Percentiles rank a stretch among this genome's conserved stretches.
These are phyloP conservation scores for Pyrenochaeta sp. DNA, from an alignment of 2,329 filamentous ascomycete genomes.

Conservation along the genomic window DNA sequence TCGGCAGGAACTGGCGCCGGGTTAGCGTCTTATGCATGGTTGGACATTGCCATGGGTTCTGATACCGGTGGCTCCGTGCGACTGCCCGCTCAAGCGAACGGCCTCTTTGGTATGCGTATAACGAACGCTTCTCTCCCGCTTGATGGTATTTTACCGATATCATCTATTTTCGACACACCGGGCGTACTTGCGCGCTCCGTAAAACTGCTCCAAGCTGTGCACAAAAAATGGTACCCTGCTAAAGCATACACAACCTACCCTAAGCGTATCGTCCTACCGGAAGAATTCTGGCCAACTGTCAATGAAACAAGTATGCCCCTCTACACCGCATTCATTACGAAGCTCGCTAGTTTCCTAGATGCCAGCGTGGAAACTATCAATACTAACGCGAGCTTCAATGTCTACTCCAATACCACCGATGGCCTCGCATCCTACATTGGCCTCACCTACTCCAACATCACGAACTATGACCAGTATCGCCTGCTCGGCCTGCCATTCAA, in stretches of 20 bases:
- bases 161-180: conserved; percentile 22
- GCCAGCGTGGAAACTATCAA: conserved; percentile 10
- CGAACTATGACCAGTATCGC: conserved; percentile 20
- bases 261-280: conserved; percentile 12
- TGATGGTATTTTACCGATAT: conserved; percentile 18
- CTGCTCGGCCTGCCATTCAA: conserved; percentile 14
- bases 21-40: conserved; percentile 23
- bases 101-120: conserved; percentile 18
- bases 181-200: conserved; percentile 19
- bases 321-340: conserved; percentile 12
- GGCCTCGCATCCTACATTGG: conserved; percentile 19
- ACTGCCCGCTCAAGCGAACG: conserved; percentile 11
- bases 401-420: conserved; percentile 11
- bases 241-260: conserved; percentile 13
- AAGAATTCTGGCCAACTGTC: conserved; percentile 20
- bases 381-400: conserved; percentile 16
- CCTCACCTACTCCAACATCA: conserved; percentile 18
- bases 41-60: conserved; percentile 23
- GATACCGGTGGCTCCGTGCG: conserved; percentile 22
- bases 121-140: conserved; percentile 22
- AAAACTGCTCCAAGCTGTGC: conserved; percentile 19
- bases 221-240: conserved; percentile 11
- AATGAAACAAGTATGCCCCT: conserved; percentile 19
- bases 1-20: conserved; percentile 15
- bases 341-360: conserved; percentile 14